These are phyloP conservation scores for Amanita rubescens DNA, from an alignment of 768 basidiomycete genomes.

Conservation along the genomic window DNA sequence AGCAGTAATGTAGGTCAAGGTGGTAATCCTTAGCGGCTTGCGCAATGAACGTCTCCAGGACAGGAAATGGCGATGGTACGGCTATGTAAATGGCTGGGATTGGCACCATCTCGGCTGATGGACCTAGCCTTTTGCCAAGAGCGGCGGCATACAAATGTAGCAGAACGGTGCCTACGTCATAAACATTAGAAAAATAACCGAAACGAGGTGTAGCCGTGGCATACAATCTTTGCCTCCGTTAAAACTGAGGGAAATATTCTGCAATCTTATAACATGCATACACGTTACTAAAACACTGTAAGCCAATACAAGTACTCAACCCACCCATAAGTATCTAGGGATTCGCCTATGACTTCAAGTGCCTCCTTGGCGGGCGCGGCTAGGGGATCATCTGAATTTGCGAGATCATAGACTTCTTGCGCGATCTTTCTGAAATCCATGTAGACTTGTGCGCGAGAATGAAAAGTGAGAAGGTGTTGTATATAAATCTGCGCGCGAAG, in stretches of 20 bases:
- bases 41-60: constrained; percentile 79
- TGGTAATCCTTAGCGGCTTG: constrained; percentile 54
- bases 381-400: constrained; percentile 46
- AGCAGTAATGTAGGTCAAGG: constrained; percentile 64
- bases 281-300: constrained; percentile 8
- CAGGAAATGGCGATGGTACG: constrained; percentile 78
- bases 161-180: constrained; percentile 77
- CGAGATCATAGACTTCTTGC: constrained; percentile 54
- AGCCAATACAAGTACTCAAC: constrained; percentile 25
- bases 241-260: constrained; percentile 82
- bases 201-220: neutral
- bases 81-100: constrained; percentile 82
- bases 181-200: constrained; percentile 1
- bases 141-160: constrained; percentile 81
- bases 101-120: constrained; percentile 30
- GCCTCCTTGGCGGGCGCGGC: constrained; percentile 68
- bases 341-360: constrained; percentile 70
- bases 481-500: too few relatives aligned
- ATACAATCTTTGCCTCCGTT: constrained; percentile 98
- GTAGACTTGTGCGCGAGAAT: neutral
- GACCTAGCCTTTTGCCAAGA: constrained; percentile 39
- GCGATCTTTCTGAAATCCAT: constrained; percentile 51
- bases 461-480: neutral
- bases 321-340: constrained; percentile 76
- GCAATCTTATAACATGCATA: constrained; percentile 38